Conservation (phyloP, 1,284 basidiomycete species). For the Cutaneotrichosporon sp. region DNA sequence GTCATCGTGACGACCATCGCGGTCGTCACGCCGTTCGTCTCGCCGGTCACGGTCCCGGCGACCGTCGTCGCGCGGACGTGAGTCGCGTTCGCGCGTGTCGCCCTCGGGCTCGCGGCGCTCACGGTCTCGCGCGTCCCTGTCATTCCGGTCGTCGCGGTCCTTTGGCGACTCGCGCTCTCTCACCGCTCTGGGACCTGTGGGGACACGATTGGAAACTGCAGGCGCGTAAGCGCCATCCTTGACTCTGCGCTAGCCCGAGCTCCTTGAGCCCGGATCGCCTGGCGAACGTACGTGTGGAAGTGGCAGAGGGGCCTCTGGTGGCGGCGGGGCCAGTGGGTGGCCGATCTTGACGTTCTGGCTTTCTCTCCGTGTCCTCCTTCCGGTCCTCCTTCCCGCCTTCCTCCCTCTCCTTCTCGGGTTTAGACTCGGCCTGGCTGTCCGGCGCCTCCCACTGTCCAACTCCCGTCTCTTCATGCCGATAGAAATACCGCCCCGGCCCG, state of each 20-base stretch:
- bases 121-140: neutral
- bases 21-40: neutral
- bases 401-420: neutral
- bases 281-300: conserved; percentile 5
- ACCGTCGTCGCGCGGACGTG: neutral
- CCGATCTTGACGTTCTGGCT: neutral
- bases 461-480: neutral
- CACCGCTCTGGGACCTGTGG: neutral
- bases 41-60: neutral
- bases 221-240: conserved; percentile 9
- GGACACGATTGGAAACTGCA: neutral
- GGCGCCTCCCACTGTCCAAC: conserved; percentile 3
- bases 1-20: neutral
- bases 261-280: neutral
- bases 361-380: neutral
- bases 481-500: neutral
- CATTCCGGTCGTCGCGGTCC: neutral
- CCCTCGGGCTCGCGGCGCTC: neutral
- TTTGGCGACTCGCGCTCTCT: conserved; percentile 1
- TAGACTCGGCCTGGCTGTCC: neutral
- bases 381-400: neutral
- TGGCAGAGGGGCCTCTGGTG: neutral
- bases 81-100: neutral
- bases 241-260: conserved; percentile 3
- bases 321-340: conserved; percentile 3